Evolutionary conservation across 768 basidiomycete species (phyloP).

Genomic region (Lentinula boryana): DNA sequence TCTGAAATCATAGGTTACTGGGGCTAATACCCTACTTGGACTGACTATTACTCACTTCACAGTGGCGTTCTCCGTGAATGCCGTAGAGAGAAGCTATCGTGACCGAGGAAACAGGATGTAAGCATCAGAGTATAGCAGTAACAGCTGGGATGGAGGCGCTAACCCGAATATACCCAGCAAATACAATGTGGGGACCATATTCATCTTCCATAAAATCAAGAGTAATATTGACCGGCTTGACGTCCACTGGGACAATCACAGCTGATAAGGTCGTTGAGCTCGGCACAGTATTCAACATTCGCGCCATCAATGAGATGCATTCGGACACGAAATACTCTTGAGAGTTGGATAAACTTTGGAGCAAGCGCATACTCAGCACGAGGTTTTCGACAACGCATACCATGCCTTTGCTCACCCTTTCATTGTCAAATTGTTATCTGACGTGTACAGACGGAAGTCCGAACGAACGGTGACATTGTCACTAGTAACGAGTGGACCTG

Average conservation of each 20-base stretch:
- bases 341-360: background rate
- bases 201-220: conserved; percentile 1
- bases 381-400: background rate
- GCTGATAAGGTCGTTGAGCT: conserved; percentile 12
- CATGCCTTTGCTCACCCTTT: conserved; percentile 6
- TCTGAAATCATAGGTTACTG: background rate
- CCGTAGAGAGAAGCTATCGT: background rate
- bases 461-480: conserved; percentile 18
- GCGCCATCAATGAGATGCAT: conserved; percentile 10
- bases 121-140: background rate
- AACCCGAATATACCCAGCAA: conserved; percentile 11
- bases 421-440: conserved; percentile 18
- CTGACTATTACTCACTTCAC: background rate
- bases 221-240: conserved; percentile 11
- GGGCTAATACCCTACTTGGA: too few relatives aligned
- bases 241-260: conserved; percentile 10
- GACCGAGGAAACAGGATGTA: background rate
- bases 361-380: background rate
- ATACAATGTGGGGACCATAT: background rate
- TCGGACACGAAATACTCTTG: conserved; percentile 7
- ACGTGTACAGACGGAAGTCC: conserved; percentile 16
- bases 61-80: background rate
- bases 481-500: conserved; percentile 16
- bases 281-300: conserved; percentile 19
- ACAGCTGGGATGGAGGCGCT: background rate